Evolutionary conservation across 768 basidiomycete species (phyloP).

Genomic region (Lentinula boryana): DNA sequence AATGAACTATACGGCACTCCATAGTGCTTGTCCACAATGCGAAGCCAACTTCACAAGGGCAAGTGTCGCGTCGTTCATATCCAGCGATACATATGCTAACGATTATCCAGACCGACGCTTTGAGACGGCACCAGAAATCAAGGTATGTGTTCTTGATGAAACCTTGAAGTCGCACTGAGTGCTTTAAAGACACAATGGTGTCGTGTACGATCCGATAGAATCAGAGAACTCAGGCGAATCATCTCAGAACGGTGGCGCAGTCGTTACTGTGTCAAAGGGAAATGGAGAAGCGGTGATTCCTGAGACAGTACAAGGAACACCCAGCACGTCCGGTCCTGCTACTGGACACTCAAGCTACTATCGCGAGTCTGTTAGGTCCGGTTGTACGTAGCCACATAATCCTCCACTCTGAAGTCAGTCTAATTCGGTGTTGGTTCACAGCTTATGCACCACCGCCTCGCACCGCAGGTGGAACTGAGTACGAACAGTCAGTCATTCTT

Average conservation of each 20-base stretch:
- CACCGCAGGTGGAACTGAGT: background rate
- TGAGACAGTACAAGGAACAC: conserved; percentile 22
- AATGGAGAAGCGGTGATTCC: conserved; percentile 25
- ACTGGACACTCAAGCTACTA: conserved; percentile 54
- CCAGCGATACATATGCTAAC: conserved; percentile 12
- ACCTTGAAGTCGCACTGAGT: conserved; percentile 3
- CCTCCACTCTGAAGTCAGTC: background rate
- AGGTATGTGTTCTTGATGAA: conserved; percentile 36
- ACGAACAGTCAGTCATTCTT: conserved; percentile 20
- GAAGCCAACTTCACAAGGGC: conserved; percentile 78
- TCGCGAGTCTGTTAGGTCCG: conserved; percentile 44
- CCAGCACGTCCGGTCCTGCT: conserved; percentile 28
- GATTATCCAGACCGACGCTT: conserved; percentile 61
- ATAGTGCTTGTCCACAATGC: conserved; percentile 71
- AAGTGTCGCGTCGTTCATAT: conserved; percentile 21
- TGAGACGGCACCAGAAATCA: conserved; percentile 76
- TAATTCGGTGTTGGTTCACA: background rate
- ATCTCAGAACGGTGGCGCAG: conserved; percentile 45
- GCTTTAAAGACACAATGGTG: conserved; percentile 54
- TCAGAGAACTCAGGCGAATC: conserved; percentile 32
- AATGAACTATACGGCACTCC: background rate
- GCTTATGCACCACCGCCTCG: background rate
- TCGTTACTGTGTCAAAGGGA: conserved; percentile 36
- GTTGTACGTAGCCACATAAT: conserved; percentile 25
- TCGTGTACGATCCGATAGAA: conserved; percentile 49